These are phyloP conservation scores for Solanum hybrid DNA, from an alignment of 305 asterid genomes.

Conservation along the genomic window DNA sequence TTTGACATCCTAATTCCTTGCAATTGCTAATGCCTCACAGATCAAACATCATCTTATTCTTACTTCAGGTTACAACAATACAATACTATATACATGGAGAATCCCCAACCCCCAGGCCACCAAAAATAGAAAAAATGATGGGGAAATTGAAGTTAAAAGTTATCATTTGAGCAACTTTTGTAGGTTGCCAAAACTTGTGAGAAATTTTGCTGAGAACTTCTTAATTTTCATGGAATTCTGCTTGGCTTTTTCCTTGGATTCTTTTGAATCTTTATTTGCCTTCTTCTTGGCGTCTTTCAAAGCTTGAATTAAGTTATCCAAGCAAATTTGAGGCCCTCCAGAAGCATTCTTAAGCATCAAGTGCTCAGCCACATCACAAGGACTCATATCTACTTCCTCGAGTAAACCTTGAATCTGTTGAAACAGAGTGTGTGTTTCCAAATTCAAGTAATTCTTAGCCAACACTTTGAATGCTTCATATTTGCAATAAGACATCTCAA, in stretches of 20 bases:
- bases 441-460: constrained; percentile 5
- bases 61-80: not conserved
- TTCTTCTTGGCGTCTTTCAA: not conserved
- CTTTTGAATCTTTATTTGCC: not conserved
- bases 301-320: constrained; percentile 1
- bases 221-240: not conserved
- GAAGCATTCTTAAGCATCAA: constrained; percentile 3
- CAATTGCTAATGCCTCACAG: not conserved
- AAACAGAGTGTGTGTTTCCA: not conserved
- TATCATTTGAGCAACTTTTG: not conserved
- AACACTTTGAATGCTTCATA: constrained; percentile 15
- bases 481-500: constrained; percentile 9
- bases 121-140: not conserved
- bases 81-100: not conserved
- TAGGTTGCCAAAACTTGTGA: not conserved
- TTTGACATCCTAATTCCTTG: not conserved
- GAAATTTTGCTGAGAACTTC: not conserved
- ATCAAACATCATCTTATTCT: not conserved
- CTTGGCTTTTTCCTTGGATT: not conserved
- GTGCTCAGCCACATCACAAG: constrained; percentile 10
- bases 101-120: not conserved
- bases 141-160: not conserved
- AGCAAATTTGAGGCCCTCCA: not conserved
- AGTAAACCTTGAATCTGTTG: not conserved
- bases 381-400: not conserved